phyloP scores from a whole-genome alignment of 352 stramenopile genomes.

The Phytophthora pini region DNA sequence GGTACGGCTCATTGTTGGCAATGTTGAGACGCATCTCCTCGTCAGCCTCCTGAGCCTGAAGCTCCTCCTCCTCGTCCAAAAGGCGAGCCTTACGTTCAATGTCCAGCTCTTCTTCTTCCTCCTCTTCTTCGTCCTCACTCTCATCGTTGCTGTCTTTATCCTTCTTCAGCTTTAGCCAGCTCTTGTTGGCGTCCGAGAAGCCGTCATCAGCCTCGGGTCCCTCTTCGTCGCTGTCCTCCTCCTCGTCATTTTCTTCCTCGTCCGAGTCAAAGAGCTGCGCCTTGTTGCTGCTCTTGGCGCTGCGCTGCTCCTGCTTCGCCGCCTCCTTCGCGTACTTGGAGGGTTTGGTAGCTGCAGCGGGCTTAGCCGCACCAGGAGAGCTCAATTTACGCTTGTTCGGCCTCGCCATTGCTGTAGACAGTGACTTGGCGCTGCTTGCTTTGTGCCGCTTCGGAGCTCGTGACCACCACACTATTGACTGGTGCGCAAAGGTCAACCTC shows the following conservation, averaged over 20 bases:
- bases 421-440: conserved; percentile 19
- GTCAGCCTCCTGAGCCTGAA: conserved; percentile 75
- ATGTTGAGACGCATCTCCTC: conserved; percentile 91
- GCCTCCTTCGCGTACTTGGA: conserved; percentile 86
- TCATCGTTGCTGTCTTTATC: conserved; percentile 44
- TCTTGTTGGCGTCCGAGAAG: conserved; percentile 89
- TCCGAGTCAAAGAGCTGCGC: conserved; percentile 78
- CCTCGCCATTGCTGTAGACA: conserved; percentile 45
- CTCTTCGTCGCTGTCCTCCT: conserved; percentile 55
- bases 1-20: conserved; percentile 83
- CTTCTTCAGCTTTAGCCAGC: conserved; percentile 86
- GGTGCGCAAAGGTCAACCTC: conserved; percentile 39
- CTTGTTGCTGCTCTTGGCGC: conserved; percentile 48
- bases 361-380: conserved; percentile 19
- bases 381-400: conserved; percentile 68
- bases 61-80: conserved; percentile 78
- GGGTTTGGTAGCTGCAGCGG: conserved; percentile 35
- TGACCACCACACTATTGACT: conserved; percentile 47
- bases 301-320: conserved; percentile 69
- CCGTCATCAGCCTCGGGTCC: conserved; percentile 63
- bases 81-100: conserved; percentile 89
- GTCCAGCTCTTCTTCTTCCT: conserved; percentile 76
- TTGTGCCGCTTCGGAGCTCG: conserved; percentile 45
- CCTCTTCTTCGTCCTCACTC: conserved; percentile 48
- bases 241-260: conserved; percentile 52